Evolutionary conservation across 345 rosid genomes (phyloP).

Genomic region (Camelina hispida): DNA sequence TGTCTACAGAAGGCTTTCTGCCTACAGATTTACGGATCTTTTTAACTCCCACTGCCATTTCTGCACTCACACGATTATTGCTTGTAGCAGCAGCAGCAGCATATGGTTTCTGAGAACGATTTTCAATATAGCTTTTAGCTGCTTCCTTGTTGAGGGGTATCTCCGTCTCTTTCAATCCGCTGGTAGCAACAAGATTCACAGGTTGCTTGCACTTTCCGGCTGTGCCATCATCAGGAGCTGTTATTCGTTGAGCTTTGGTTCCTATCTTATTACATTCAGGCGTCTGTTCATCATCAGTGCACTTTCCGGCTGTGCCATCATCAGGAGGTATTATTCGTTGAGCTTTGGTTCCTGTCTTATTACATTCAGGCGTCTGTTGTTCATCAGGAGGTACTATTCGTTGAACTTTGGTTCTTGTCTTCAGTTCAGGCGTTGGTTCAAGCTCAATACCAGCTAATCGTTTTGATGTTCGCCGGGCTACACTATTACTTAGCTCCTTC

Average conservation of each 20-base stretch:
- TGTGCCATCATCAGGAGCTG: constrained; percentile 31
- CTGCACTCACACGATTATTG: constrained; percentile 6
- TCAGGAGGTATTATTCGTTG: constrained; percentile 20
- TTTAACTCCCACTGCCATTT: constrained; percentile 21
- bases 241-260: constrained; percentile 48
- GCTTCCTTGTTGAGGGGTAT: constrained; percentile 13
- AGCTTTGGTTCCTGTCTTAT: constrained; percentile 48
- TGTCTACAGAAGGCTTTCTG: constrained; percentile 21
- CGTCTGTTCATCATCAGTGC: constrained; percentile 44
- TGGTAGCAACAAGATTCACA: constrained; percentile 29
- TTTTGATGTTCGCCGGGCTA: constrained; percentile 78
- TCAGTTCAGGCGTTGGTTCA: constrained; percentile 66
- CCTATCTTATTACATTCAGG: constrained; percentile 57
- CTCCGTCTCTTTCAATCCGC: constrained; percentile 33
- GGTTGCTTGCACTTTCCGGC: constrained; percentile 36
- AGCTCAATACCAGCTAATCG: constrained; percentile 87
- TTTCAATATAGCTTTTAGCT: constrained; percentile 18
- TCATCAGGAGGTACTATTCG: constrained; percentile 6
- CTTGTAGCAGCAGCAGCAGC: constrained; percentile 20
- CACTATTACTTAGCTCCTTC: constrained; percentile 27
- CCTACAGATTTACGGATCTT: constrained; percentile 16
- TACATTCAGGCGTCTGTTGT: constrained; percentile 55
- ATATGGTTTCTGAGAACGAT: constrained; percentile 28
- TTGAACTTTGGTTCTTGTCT: constrained; percentile 26
- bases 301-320: too few species aligned